A percentile compares a stretch with the other conserved stretches of the same genome.
Evolutionary conservation across 2,329 filamentous ascomycete genomes (phyloP).

Genomic region (Hymenoscyphus fructigenus): DNA sequence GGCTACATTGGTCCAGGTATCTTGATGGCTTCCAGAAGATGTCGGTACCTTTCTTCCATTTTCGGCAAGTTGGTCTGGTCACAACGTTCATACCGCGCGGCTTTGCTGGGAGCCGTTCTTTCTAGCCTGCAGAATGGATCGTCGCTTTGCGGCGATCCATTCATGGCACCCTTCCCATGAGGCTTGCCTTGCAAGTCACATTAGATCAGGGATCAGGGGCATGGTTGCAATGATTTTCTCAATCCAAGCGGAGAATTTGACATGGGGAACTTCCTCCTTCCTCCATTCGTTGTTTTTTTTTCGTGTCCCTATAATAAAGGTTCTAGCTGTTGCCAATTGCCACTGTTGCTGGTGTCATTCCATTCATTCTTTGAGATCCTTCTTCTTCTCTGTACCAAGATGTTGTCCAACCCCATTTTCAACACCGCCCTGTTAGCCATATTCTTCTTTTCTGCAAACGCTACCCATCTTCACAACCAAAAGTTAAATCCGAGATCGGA

Average conservation of each 20-base stretch:
- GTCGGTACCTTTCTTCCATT: neutral
- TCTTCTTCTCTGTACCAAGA: slow-evolving; percentile 8
- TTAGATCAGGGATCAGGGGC: neutral
- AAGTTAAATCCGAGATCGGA: slow-evolving; percentile 3
- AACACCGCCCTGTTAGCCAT: slow-evolving; percentile 14
- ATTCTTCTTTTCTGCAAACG: slow-evolving; percentile 13
- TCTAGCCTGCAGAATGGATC: neutral
- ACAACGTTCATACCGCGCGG: neutral
- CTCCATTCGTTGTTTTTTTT: neutral
- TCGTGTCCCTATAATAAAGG: neutral
- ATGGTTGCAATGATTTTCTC: neutral
- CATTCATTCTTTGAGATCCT: neutral
- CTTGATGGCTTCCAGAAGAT: neutral
- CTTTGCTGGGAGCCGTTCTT: neutral
- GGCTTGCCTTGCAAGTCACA: neutral
- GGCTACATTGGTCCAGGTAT: neutral
- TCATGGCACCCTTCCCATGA: neutral
- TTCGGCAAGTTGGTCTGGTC: neutral
- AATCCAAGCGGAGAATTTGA: neutral
- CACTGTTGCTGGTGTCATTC: neutral
- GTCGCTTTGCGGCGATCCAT: neutral
- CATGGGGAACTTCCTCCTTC: neutral
- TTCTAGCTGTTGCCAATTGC: neutral
- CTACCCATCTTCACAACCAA: neutral
- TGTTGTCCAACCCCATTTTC: slow-evolving; percentile 18